Evolutionary conservation across 257 asterid genomes (phyloP), one percentile per base, ranked within the genome.

Genomic region (Datura wrightii): DNA sequence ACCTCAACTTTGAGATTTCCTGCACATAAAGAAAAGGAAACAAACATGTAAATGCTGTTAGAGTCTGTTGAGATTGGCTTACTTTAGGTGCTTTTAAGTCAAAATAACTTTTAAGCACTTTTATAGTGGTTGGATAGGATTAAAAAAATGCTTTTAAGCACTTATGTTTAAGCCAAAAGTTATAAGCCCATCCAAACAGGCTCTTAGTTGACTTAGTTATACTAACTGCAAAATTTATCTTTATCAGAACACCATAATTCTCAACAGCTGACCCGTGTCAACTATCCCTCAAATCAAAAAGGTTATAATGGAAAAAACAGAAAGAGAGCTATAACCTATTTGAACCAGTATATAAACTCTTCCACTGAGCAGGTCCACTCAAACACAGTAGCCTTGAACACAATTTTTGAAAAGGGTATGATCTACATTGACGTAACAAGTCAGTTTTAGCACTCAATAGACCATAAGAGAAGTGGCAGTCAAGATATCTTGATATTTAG

Each of bases 1-100:
- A 92, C 88, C 98, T 92, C 84, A 94, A 90, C 87, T 88, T 92
- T 80, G 96, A 92, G 80, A 94, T 92, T 89, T 94, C 98, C 99
- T 96, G 95, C 86, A 90, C 41, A 50, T 8, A 50, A 3, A 72
- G 7, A 56, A n/a, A 46, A 48, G 80, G n/a, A 24, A 74, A 46
- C 11, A 0, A 44, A 11, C 42, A 48, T 74, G 80, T 48, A 74
- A 71, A 19, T 74, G 59, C 59, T 74, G 42, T 19, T 48, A 24
- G 31, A 24, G 31, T 24, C 31, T 24, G 31, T 24, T 24, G 31
- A 24, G 31, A 24, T 24, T 24, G 31, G 31, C 31, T 24, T 24
- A 24, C 31, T 24, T 24, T 24, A 24, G 31, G 31, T 24, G 31
- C 31, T 24, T 24, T 24, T 24, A 24, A 24, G 31, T 24, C 31